Evolutionary conservation across 2,329 filamentous ascomycete genomes (phyloP), one percentile per base, ranked within the genome.

Genomic region (Rutstroemia sydowiana): DNA sequence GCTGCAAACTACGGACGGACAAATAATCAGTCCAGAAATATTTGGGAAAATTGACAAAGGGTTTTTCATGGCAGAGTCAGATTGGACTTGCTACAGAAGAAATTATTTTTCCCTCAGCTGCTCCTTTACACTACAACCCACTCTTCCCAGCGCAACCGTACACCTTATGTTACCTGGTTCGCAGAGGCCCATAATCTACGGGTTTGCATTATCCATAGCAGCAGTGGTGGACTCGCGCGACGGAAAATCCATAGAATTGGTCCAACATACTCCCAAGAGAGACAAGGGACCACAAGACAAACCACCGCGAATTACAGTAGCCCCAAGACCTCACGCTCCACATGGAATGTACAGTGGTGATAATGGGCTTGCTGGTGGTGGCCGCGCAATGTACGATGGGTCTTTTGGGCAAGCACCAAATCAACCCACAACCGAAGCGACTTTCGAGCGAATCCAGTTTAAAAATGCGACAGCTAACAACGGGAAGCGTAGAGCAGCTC

Each of bases 381-480:
- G 48, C 5, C 51, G 60, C 11, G 48, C 53, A 31, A 48, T 54
- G 32, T 61, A 56, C 42, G 59, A 60, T 20, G 58, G 46, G 16
- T 51, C 52, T 10, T 64, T 61, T 31, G 52, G 50, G 11, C 60
- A 58, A 45, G 61, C 58, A 16, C 58, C 63, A 16, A 62, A 40
- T 58, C 63, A n/a, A 37, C 63, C 64, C 2, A 50, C 59, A 3
- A 60, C 55, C 1, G 65, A 68, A 55, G 61, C 61, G n/a, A 66
- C 63, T 0, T 88, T 87, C 63, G 84, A 88, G 62, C 78, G 85
- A 2, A 85, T 88, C 34, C 84, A 88, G 59, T 88, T 88, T 71
- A 85, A 87, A 59, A 83, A 81, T 51, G 84, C 85, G 1, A 88
- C 84, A 0, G 83, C 83, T 23, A 88, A 88, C 67, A 88, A 88